These are phyloP conservation scores for Camellia oleifera DNA, from an alignment of 179 eudicot genomes.

Conservation along the genomic window DNA sequence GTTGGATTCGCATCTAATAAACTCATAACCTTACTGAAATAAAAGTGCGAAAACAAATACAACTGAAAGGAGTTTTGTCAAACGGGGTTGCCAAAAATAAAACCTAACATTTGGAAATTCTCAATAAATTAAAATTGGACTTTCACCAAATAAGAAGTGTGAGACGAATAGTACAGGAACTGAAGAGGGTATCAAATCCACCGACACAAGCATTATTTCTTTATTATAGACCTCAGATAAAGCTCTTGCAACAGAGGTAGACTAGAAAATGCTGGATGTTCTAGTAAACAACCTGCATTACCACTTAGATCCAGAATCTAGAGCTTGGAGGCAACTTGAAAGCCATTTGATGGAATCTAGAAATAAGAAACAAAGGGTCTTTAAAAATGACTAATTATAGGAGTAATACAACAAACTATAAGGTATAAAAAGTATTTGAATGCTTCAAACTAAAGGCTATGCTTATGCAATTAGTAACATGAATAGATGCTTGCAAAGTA, in stretches of 20 bases:
- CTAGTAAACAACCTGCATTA: slow-evolving; percentile 60
- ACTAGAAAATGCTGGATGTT: slow-evolving; percentile 56
- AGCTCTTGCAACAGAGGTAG: slow-evolving; percentile 80
- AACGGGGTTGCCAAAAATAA: no score
- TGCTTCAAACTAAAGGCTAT: background rate
- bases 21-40: no score
- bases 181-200: no score
- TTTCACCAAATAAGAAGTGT: slow-evolving; percentile 18
- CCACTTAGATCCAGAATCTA: slow-evolving; percentile 92
- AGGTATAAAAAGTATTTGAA: background rate
- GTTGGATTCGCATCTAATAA: no score
- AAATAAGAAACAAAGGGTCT: slow-evolving; percentile 11
- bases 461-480: no score
- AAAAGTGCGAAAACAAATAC: no score
- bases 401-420: background rate
- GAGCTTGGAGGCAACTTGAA: slow-evolving; percentile 59
- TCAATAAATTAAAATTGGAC: no score
- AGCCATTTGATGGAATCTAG: slow-evolving; percentile 79
- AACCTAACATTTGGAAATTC: no score
- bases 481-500: no score
- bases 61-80: no score
- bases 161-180: slow-evolving; percentile 1
- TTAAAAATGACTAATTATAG: background rate
- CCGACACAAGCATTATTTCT: background rate
- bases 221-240: slow-evolving; percentile 58